Percentiles rank a stretch among this genome's conserved stretches.
Evolutionary conservation across 306 rosid genomes (phyloP).

Genomic region (Prunus padus): DNA sequence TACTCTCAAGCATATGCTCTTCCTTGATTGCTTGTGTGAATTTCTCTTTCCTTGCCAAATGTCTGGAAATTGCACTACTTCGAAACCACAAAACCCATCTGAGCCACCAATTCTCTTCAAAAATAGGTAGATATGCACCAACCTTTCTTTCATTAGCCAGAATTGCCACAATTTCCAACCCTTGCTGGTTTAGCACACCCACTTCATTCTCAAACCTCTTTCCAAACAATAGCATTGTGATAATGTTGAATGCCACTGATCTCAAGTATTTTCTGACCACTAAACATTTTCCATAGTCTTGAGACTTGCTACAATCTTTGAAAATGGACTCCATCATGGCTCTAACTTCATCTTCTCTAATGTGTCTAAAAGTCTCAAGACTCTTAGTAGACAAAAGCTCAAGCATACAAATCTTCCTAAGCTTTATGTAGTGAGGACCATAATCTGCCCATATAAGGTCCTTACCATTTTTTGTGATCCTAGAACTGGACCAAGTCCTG

Average conservation of each 20-base stretch:
- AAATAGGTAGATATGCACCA: constrained; percentile 65
- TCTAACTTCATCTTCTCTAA: constrained; percentile 85
- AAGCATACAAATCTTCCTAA: constrained; percentile 74
- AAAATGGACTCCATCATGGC: constrained; percentile 74
- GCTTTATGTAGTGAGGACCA: constrained; percentile 84
- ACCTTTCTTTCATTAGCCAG: constrained; percentile 56
- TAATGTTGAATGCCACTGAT: constrained; percentile 83
- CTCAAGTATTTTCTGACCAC: constrained; percentile 57
- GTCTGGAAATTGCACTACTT: constrained; percentile 61
- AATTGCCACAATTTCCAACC: constrained; percentile 62
- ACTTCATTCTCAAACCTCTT: constrained; percentile 76
- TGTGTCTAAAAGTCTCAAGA: constrained; percentile 58
- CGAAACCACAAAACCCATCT: constrained; percentile 72
- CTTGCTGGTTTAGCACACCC: constrained; percentile 64
- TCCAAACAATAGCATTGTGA: constrained; percentile 77
- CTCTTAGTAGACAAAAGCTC: constrained; percentile 74
- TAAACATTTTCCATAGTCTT: constrained; percentile 53
- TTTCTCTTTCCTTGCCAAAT: constrained; percentile 57
- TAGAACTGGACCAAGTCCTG: constrained; percentile 51
- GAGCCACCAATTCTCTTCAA: constrained; percentile 77
- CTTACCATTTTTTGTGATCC: constrained; percentile 68
- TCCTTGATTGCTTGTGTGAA: constrained; percentile 77
- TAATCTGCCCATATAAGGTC: constrained; percentile 92
- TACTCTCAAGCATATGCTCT: constrained; percentile 51
- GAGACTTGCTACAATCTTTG: constrained; percentile 45